A percentile compares a stretch with the other conserved stretches of the same genome.
Conservation (phyloP, 768 basidiomycete genomes). For the Sporobolomyces pararoseus region DNA sequence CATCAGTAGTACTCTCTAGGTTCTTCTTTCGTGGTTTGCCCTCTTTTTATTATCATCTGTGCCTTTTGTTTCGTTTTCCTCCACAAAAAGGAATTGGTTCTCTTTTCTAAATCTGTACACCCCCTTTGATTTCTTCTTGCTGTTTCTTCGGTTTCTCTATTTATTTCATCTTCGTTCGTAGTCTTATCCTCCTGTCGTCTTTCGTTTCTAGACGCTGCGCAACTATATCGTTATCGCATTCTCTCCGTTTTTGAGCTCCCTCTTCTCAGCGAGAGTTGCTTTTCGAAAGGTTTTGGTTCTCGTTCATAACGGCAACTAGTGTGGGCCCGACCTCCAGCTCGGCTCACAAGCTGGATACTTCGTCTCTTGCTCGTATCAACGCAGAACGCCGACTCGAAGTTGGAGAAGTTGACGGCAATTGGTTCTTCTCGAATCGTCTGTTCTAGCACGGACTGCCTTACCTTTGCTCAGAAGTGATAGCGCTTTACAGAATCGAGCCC, state of each 20-base stretch:
- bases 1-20: not conserved
- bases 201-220: not conserved
- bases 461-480: too few species aligned
- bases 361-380: too few species aligned
- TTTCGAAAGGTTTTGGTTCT: too few species aligned
- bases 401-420: too few species aligned
- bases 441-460: too few species aligned
- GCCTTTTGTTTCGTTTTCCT: not conserved
- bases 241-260: not conserved
- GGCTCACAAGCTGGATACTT: too few species aligned
- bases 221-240: not conserved
- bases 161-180: not conserved
- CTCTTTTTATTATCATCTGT: not conserved
- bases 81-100: not conserved
- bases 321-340: too few species aligned
- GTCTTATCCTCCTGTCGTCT: not conserved
- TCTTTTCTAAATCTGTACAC: not conserved
- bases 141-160: not conserved
- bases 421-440: too few species aligned
- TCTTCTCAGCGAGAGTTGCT: not conserved
- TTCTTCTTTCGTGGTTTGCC: not conserved
- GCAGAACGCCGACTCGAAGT: too few species aligned
- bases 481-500: too few species aligned
- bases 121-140: not conserved
- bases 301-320: not conserved